Evolutionary conservation across 1,284 basidiomycete genomes (phyloP).

Genomic region (Apiotrichum domesticum): DNA sequence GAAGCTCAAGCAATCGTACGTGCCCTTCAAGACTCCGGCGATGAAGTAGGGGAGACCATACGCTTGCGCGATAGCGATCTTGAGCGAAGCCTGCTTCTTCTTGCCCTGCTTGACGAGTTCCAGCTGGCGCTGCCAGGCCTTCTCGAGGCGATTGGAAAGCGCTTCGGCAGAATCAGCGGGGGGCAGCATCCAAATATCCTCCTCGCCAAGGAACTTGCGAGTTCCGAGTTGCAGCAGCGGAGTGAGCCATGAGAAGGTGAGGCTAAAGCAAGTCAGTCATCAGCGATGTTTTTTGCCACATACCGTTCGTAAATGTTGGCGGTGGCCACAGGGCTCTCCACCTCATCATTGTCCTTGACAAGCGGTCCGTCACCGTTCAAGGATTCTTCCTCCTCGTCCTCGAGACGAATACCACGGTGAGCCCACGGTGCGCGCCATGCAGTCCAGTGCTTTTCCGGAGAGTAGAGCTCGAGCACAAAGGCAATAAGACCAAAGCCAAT

Average conservation of each 20-base stretch:
- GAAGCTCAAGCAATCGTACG: constrained; percentile 76
- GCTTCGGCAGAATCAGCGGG: constrained; percentile 65
- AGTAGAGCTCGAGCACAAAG: constrained; percentile 64
- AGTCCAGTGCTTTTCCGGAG: constrained; percentile 55
- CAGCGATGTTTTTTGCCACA: no score
- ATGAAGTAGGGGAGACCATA: constrained; percentile 72
- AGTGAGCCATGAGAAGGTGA: constrained; percentile 5
- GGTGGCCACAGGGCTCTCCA: constrained; percentile 66
- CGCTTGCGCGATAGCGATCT: constrained; percentile 64
- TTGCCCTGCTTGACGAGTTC: constrained; percentile 49
- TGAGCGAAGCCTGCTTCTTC: constrained; percentile 62
- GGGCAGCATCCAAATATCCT: constrained; percentile 65
- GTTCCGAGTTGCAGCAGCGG: constrained; percentile 39
- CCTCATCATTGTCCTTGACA: constrained; percentile 48
- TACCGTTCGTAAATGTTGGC: constrained; percentile 67
- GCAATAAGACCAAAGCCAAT: constrained; percentile 54
- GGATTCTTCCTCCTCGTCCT: constrained; percentile 41
- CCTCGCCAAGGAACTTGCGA: constrained; percentile 60
- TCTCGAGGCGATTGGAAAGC: constrained; percentile 60
- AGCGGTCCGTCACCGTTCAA: constrained; percentile 18
- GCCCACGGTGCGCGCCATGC: constrained; percentile 9
- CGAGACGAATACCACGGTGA: constrained; percentile 32
- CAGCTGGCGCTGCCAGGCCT: constrained; percentile 47
- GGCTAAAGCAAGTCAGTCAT: background rate
- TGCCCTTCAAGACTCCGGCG: constrained; percentile 64